Evolutionary conservation across 257 asterid genomes (phyloP).

Genomic region (Penstemon newberryi): DNA sequence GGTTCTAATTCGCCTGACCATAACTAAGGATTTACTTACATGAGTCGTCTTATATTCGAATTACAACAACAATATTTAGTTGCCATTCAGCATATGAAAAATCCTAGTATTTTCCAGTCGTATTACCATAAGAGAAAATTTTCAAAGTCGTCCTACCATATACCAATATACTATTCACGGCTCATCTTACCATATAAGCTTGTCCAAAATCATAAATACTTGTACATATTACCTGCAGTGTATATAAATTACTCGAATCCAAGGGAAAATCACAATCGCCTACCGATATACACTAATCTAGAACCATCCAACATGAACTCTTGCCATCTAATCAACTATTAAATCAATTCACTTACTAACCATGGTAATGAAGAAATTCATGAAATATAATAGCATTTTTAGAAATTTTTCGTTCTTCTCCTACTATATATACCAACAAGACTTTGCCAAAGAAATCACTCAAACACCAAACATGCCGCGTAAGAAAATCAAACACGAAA

Average conservation of each 20-base stretch:
- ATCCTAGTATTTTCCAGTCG: conserved; percentile 21
- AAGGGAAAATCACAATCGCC: conserved; percentile 7
- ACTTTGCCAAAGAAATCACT: conserved; percentile 25
- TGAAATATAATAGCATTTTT: neutral
- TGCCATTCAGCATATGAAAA: neutral
- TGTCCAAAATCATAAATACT: conserved; percentile 13
- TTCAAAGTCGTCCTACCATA: neutral
- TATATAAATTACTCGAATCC: conserved; percentile 14
- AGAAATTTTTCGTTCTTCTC: conserved; percentile 5
- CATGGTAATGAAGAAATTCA: neutral
- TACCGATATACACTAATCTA: conserved; percentile 19
- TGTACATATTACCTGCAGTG: conserved; percentile 18
- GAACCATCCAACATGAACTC: conserved; percentile 16
- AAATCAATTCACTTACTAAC: neutral
- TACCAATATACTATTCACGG: conserved; percentile 20
- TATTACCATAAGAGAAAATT: conserved; percentile 3
- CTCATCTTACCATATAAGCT: conserved; percentile 17
- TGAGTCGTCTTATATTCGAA: too few species aligned
- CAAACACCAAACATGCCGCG: conserved; percentile 34
- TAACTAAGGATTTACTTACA: too few species aligned
- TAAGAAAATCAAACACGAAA: too few species aligned
- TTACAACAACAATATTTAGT: too few species aligned
- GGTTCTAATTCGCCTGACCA: too few species aligned
- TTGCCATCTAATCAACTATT: conserved; percentile 7
- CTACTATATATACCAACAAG: conserved; percentile 30